These are phyloP conservation scores for Breynia disticha DNA, from an alignment of 441 rosid genomes.

Conservation along the genomic window DNA sequence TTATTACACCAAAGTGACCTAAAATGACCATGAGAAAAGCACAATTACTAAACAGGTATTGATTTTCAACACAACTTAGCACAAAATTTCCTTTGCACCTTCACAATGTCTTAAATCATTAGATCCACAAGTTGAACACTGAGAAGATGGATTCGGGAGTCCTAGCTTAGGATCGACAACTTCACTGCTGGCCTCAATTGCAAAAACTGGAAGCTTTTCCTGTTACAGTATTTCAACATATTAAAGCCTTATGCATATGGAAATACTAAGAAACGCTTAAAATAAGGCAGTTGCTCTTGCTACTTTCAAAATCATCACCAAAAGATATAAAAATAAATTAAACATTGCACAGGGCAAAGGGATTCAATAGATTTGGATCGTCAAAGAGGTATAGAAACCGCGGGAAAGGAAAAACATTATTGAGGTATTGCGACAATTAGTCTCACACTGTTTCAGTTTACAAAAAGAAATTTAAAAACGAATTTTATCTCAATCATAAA, in stretches of 20 bases:
- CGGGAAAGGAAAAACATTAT: too few relatives aligned
- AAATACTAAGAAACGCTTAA: not conserved
- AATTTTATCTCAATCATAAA: too few relatives aligned
- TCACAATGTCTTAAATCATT: constrained; percentile 52
- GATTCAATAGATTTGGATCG: too few relatives aligned
- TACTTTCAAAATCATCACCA: constrained; percentile 1
- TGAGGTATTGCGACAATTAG: too few relatives aligned
- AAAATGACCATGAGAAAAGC: constrained; percentile 12
- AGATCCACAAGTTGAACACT: constrained; percentile 68
- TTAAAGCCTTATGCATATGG: not conserved
- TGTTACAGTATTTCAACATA: constrained; percentile 16
- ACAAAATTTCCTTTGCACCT: constrained; percentile 35
- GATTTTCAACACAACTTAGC: not conserved
- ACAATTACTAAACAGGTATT: constrained; percentile 7
- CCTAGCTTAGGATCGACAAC: constrained; percentile 76
- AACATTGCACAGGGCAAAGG: not conserved
- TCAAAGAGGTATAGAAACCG: too few relatives aligned
- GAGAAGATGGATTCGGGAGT: constrained; percentile 55
- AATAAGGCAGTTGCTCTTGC: not conserved
- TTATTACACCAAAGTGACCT: constrained; percentile 84
- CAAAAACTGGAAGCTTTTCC: constrained; percentile 47
- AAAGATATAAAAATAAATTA: not conserved
- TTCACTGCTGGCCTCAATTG: constrained; percentile 37
- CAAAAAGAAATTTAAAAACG: too few relatives aligned
- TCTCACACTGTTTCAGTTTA: too few relatives aligned